These are phyloP conservation scores for Mycena vulgaris DNA, from an alignment of 768 basidiomycete genomes.

Conservation along the genomic window DNA sequence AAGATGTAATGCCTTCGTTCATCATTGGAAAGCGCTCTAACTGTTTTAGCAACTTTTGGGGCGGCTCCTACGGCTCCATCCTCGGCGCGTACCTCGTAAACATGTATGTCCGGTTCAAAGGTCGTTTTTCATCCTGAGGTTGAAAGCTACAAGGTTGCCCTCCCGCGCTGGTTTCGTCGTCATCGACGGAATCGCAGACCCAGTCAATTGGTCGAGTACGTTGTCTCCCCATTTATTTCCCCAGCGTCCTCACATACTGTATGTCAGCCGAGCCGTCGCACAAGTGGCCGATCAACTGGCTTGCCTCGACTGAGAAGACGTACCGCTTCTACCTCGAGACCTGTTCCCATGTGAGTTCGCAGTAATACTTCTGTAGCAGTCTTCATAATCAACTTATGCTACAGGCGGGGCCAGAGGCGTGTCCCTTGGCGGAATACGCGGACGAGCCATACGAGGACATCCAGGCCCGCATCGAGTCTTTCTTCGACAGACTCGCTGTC, in stretches of 20 bases:
- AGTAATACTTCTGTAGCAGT: no score
- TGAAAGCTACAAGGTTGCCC: conserved; percentile 35
- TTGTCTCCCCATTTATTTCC: background rate
- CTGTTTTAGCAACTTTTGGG: conserved; percentile 39
- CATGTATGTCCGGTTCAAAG: conserved; percentile 33
- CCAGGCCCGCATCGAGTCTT: conserved; percentile 35
- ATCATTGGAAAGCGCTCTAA: background rate
- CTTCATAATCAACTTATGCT: no score
- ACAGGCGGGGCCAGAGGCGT: conserved; percentile 40
- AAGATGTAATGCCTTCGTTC: conserved; percentile 36
- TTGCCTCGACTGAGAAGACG: conserved; percentile 42
- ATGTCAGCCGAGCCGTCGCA: conserved; percentile 42
- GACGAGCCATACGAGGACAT: conserved; percentile 36
- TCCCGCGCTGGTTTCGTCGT: conserved; percentile 40
- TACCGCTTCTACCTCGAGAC: conserved; percentile 42
- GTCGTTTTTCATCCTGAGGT: background rate
- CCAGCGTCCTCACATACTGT: background rate
- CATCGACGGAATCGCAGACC: conserved; percentile 44
- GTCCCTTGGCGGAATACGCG: conserved; percentile 35
- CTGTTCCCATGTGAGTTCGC: conserved; percentile 30
- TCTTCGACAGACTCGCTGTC: conserved; percentile 41
- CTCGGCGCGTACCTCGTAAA: conserved; percentile 45
- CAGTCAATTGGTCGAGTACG: conserved; percentile 43
- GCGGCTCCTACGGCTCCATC: conserved; percentile 44
- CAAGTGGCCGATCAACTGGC: conserved; percentile 43